A percentile compares a stretch with the other conserved stretches of the same genome.
Conservation (phyloP, 2,329 filamentous ascomycete genomes). For the Curvularia hawaiiensis region DNA sequence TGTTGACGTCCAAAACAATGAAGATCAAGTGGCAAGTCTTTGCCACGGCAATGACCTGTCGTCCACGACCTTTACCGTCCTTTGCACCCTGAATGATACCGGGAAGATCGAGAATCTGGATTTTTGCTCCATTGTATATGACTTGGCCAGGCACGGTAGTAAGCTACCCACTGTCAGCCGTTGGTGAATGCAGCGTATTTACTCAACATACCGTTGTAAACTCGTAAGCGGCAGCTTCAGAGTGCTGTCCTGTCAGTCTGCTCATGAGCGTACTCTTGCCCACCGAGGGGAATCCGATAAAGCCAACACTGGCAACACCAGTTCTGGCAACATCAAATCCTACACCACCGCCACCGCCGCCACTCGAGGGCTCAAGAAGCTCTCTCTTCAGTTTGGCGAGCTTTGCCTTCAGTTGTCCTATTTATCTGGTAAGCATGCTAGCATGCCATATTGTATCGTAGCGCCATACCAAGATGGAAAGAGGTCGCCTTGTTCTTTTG, state of each 20-base stretch:
- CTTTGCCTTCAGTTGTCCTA: conserved; percentile 92
- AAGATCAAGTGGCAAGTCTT: conserved; percentile 99
- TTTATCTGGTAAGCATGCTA: conserved; percentile 31
- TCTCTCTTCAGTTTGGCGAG: conserved; percentile 97
- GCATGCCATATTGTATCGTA: conserved; percentile 5
- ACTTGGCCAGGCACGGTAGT: conserved; percentile 98
- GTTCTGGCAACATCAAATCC: conserved; percentile 98
- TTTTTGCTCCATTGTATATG: conserved; percentile 92
- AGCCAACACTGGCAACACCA: conserved; percentile 94
- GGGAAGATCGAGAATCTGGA: conserved; percentile 97
- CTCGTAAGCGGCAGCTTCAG: conserved; percentile 95
- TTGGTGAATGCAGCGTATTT: not conserved
- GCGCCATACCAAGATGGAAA: conserved; percentile 75
- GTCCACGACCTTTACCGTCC: conserved; percentile 95
- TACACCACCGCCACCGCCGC: conserved; percentile 82
- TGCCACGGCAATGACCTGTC: conserved; percentile 97
- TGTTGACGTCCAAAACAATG: conserved; percentile 98
- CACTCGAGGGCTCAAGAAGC: conserved; percentile 80
- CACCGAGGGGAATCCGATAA: conserved; percentile 97
- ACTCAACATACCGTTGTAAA: conserved; percentile 73
- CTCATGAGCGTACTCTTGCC: conserved; percentile 99
- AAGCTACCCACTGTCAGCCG: conserved; percentile 52
- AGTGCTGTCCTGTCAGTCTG: conserved; percentile 91
- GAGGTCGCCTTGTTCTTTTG: conserved; percentile 98
- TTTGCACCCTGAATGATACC: conserved; percentile 99